Conservation (phyloP, 805 yeast genomes). For the Cyberlindnera suaveolens region DNA sequence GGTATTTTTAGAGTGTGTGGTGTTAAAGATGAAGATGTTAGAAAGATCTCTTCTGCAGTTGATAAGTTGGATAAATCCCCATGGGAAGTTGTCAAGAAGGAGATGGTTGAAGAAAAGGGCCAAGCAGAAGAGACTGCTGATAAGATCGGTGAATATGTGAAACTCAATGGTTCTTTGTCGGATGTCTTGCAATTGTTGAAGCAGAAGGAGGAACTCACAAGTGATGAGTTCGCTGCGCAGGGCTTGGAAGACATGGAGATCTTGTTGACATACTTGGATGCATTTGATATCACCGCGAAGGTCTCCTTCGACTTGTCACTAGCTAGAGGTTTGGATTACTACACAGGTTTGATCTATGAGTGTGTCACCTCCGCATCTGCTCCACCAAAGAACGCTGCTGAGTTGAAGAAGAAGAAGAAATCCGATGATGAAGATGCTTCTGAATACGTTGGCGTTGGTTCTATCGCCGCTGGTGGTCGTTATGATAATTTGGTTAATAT, state of each 20-base stretch:
- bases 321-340: conserved; percentile 96
- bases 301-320: conserved; percentile 87
- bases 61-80: conserved; percentile 94
- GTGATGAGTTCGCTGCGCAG: conserved; percentile 66
- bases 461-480: conserved; percentile 98
- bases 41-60: conserved; percentile 91
- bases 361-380: conserved; percentile 94
- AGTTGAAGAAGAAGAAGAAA: conserved; percentile 35
- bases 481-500: conserved; percentile 95
- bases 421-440: conserved; percentile 83
- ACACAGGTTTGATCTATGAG: conserved; percentile 95
- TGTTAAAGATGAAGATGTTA: conserved; percentile 86
- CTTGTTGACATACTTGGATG: conserved; percentile 72
- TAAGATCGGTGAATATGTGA: conserved; percentile 85
- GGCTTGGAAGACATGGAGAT: conserved; percentile 79
- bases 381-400: conserved; percentile 81
- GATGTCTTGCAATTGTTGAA: conserved; percentile 53
- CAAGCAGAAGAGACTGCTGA: conserved; percentile 92
- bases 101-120: conserved; percentile 86
- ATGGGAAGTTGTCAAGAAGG: conserved; percentile 90
- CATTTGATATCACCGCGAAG: conserved; percentile 63
- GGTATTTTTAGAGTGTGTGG: conserved; percentile 96
- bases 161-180: conserved; percentile 68
- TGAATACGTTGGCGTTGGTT: conserved; percentile 96
- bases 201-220: conserved; percentile 48